Base-by-base conservation (phyloP, 1,284 basidiomycete species). In the Volvariella surrecta region DNA sequence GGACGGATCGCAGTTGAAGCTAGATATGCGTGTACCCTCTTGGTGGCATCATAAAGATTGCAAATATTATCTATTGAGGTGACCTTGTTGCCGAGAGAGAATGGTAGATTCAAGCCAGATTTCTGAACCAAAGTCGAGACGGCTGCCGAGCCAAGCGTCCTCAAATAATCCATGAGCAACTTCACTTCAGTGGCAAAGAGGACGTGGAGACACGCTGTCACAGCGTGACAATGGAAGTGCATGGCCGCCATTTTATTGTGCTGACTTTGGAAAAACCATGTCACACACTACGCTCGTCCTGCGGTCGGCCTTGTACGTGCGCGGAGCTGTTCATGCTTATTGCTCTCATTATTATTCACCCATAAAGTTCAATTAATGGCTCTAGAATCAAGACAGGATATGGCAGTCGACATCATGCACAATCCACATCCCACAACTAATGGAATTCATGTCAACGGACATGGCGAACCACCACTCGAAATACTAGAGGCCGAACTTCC, bases 61-160 rank as follows among this genome's bases (percentile, higher is more conserved):
- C 92, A 98, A 30, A 95, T 79, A 0, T 80, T 79, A 44, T 91
- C 84, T 45, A 80, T 76, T 17, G 79, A 75, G 7, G 70, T 56
- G 39, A 92, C 77, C 50, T 86, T 84, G 28, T 77, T 65, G 18
- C 93, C 94, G 16, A 98, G 75, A 3, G 82, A 76, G 58, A 95
- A 98, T 1, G 92, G 92, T 31, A 95, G 72, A 47, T 87, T 85
- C 13, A 96, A 74, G 10, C 93, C 92, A 8, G 89, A 90, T 56
- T 93, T 92, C 54, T 87, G 87, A 7, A 94, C 88, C 3, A 96
- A 74, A 15, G 85, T 79, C 4, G 89, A 88, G 7, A 90, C 87
- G 0, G 87, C 89, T n/a, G 83, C 89, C 40, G 85, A 89, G 21
- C 89, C 89, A 28, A 92, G 70, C 32, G 71, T 89, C 52, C 87